Conservation (phyloP, 441 rosid genomes). For the Bruguiera hainesii region DNA sequence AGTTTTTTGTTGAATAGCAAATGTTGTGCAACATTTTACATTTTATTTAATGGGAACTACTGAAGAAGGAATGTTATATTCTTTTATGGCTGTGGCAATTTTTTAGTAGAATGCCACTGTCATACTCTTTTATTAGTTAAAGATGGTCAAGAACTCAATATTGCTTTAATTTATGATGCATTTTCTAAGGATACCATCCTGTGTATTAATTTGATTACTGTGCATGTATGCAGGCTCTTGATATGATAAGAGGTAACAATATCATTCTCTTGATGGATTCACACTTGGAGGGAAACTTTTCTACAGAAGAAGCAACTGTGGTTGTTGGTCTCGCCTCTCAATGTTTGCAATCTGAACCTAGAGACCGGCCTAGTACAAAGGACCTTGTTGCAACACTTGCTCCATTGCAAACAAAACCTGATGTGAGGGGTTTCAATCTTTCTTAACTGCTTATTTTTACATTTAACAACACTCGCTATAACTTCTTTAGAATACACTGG, state of each 20-base stretch:
- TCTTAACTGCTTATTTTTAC: conserved; percentile 6
- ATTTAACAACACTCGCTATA: not conserved
- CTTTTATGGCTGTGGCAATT: no score
- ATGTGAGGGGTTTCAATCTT: conserved; percentile 37
- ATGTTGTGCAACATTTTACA: not conserved
- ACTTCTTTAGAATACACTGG: no score
- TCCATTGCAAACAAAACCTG: conserved; percentile 54
- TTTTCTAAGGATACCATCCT: conserved; percentile 1
- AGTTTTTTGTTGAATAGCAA: not conserved
- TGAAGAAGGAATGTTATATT: no score
- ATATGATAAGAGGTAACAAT: conserved; percentile 62
- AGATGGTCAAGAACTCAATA: not conserved
- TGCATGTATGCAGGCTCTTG: conserved; percentile 56
- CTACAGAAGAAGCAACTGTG: conserved; percentile 59
- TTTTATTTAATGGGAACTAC: not conserved
- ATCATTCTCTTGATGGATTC: conserved; percentile 68
- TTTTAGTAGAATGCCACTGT: no score
- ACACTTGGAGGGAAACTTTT: conserved; percentile 71
- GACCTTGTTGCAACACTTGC: conserved; percentile 57
- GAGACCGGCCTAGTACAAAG: conserved; percentile 60
- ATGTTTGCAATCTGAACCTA: conserved; percentile 71
- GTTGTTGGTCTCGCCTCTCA: conserved; percentile 67
- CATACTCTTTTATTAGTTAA: no score
- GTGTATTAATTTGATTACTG: conserved; percentile 14
- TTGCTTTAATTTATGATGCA: not conserved